These are phyloP conservation scores for Acacia crassicarpa DNA, from an alignment of 306 rosid genomes.

Conservation along the genomic window DNA sequence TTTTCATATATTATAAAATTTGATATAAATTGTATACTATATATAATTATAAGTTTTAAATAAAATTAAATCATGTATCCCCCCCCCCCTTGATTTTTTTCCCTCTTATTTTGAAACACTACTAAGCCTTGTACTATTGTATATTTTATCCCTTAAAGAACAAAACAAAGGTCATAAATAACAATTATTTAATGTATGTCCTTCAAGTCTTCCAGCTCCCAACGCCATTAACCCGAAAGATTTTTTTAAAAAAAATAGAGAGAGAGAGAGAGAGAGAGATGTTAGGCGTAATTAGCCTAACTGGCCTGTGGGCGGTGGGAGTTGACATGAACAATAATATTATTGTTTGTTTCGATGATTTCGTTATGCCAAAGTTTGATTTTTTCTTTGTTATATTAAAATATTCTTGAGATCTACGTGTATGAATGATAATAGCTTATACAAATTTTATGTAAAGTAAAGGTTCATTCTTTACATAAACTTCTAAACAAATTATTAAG, in stretches of 20 bases:
- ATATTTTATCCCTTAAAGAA: not conserved
- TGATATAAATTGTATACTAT: too few relatives aligned
- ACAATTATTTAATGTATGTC: not conserved
- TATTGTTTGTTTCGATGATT: not conserved
- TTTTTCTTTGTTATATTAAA: not conserved
- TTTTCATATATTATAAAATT: not conserved
- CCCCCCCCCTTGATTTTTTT: too few relatives aligned
- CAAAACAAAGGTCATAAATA: not conserved
- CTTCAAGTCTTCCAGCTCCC: not conserved
- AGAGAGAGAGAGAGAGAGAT: too few relatives aligned
- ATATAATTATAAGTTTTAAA: not conserved
- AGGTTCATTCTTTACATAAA: too few relatives aligned
- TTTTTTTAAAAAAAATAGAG: not conserved
- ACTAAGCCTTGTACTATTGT: not conserved
- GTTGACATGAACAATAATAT: conserved; percentile 32
- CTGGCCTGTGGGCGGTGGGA: conserved; percentile 20
- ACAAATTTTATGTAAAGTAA: not conserved
- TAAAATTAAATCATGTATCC: not conserved
- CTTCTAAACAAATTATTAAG: too few relatives aligned
- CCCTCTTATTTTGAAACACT: not conserved
- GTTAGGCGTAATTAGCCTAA: not conserved
- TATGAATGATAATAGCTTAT: not conserved
- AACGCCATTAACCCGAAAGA: not conserved
- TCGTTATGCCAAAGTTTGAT: not conserved
- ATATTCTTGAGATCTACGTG: not conserved